These are phyloP conservation scores for Neofusicoccum umdonicola DNA, from an alignment of 2,329 filamentous ascomycete species.

Conservation along the genomic window DNA sequence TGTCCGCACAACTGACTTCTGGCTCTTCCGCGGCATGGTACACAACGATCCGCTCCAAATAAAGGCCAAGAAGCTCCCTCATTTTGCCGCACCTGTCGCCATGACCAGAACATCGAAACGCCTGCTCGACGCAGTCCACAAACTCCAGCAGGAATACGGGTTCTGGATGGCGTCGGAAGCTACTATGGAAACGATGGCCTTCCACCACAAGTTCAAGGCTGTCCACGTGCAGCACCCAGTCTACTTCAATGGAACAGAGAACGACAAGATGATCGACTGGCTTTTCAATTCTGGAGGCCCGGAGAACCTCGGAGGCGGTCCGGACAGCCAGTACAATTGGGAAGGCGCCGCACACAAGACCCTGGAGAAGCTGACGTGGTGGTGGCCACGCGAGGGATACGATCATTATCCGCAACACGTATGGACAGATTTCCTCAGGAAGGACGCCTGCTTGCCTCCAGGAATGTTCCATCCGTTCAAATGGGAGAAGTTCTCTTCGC, in stretches of 20 bases:
- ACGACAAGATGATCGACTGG: constrained; percentile 12
- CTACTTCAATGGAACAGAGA: constrained; percentile 44
- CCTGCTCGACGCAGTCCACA: constrained; percentile 85
- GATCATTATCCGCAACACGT: constrained; percentile 11
- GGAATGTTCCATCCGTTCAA: constrained; percentile 18
- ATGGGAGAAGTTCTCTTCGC: constrained; percentile 6
- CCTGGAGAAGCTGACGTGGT: constrained; percentile 15
- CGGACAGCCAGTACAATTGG: constrained; percentile 16
- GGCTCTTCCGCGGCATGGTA: constrained; percentile 50
- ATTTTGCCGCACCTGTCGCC: constrained; percentile 59
- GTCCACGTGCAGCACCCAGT: constrained; percentile 88
- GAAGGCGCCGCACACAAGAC: constrained; percentile 9
- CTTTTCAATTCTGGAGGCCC: constrained; percentile 16
- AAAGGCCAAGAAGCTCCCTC: constrained; percentile 64
- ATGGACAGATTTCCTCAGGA: constrained; percentile 14
- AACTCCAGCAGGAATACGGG: constrained; percentile 74
- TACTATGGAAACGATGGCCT: constrained; percentile 84
- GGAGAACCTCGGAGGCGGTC: constrained; percentile 13
- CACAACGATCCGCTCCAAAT: constrained; percentile 64
- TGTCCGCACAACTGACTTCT: constrained; percentile 79
- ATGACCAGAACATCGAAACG: constrained; percentile 78
- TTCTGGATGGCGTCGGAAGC: constrained; percentile 94
- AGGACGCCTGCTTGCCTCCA: constrained; percentile 3
- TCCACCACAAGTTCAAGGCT: constrained; percentile 90
- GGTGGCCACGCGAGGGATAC: constrained; percentile 15